A percentile compares a stretch with the other conserved stretches of the same genome.
phyloP scores from a whole-genome alignment of 2,329 filamentous ascomycete genomes.

The Neonectria magnoliae region DNA sequence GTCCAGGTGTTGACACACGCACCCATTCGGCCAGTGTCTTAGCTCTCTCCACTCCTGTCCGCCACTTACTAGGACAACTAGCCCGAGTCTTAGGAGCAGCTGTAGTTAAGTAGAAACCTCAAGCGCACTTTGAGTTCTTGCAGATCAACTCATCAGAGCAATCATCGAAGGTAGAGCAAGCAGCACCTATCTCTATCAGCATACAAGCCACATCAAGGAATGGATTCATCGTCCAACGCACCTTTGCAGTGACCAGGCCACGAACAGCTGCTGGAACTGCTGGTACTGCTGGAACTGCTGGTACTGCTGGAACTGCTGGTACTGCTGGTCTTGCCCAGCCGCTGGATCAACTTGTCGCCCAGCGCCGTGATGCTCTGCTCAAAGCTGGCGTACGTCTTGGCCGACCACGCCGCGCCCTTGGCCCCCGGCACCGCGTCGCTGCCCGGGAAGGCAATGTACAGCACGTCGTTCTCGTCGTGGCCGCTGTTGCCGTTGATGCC shows the following conservation, averaged over 20 bases:
- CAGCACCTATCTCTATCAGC: constrained; percentile 35
- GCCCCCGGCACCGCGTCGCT: constrained; percentile 65
- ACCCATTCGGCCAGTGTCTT: no score
- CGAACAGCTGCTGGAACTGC: constrained; percentile 31
- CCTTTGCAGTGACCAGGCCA: constrained; percentile 33
- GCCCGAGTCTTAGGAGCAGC: not conserved
- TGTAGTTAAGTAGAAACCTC: not conserved
- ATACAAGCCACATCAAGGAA: not conserved
- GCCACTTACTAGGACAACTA: not conserved
- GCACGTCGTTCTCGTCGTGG: constrained; percentile 65
- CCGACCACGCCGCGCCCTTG: constrained; percentile 64
- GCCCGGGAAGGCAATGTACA: constrained; percentile 71
- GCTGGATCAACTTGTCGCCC: constrained; percentile 62
- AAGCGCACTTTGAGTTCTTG: constrained; percentile 33
- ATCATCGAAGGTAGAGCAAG: constrained; percentile 35
- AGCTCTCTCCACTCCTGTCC: no score
- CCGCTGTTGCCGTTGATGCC: constrained; percentile 65
- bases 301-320: no score
- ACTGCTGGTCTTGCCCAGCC: constrained; percentile 29
- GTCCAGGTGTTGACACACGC: not conserved
- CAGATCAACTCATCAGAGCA: constrained; percentile 40
- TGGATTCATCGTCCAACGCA: constrained; percentile 2
- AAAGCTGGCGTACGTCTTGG: constrained; percentile 59
- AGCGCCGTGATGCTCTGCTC: constrained; percentile 61
- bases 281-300: no score